phyloP scores from a whole-genome alignment of 2,329 filamentous ascomycete genomes.

The Fusarium setosum region DNA sequence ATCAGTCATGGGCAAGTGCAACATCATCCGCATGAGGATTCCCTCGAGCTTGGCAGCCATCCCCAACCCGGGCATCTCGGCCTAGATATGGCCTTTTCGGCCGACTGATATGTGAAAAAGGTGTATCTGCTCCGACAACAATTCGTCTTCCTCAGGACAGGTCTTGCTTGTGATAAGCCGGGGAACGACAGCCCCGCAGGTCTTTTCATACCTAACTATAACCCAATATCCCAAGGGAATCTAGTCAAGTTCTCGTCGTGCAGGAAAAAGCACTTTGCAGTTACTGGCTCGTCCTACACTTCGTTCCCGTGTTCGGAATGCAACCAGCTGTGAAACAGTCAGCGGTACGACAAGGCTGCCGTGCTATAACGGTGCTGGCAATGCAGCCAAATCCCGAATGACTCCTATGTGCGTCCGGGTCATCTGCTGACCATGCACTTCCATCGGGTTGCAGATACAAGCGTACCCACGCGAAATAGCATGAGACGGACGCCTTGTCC shows the following conservation, averaged over 20 bases:
- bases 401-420: conserved; percentile 39
- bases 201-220: conserved; percentile 12
- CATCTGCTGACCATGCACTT: conserved; percentile 40
- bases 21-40: conserved; percentile 24
- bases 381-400: conserved; percentile 41
- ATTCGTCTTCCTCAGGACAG: conserved; percentile 10
- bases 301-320: conserved; percentile 31
- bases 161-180: conserved; percentile 25
- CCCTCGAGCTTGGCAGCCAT: conserved; percentile 32
- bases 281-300: conserved; percentile 17
- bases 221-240: conserved; percentile 7
- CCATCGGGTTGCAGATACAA: conserved; percentile 21
- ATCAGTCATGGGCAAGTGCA: conserved; percentile 23
- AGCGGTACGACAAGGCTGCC: conserved; percentile 37
- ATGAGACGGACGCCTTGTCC: conserved; percentile 23
- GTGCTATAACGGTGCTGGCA: conserved; percentile 40
- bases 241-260: conserved; percentile 13
- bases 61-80: conserved; percentile 30
- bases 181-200: conserved; percentile 10
- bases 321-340: conserved; percentile 37
- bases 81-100: conserved; percentile 36
- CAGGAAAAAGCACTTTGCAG: conserved; percentile 12
- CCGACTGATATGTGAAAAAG: conserved; percentile 33
- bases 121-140: conserved; percentile 26
- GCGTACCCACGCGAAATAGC: conserved; percentile 12